Evolutionary conservation across 108 stramenopile genomes (phyloP).

Genomic region (Fistulifera solaris): DNA sequence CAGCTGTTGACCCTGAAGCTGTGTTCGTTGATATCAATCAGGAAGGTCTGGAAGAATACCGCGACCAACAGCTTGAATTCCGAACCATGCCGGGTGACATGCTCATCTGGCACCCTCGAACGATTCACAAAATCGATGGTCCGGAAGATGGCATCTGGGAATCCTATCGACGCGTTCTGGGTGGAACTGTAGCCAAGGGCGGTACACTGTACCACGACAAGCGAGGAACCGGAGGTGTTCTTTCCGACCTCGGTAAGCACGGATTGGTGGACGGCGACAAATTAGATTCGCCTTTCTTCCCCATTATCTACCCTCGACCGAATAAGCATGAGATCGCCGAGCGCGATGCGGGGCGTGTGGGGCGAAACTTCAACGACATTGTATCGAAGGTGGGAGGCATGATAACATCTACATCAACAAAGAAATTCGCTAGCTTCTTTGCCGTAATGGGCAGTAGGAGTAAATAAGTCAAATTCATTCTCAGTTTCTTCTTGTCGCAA

Average conservation of each 20-base stretch:
- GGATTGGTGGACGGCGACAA: slow-evolving; percentile 57
- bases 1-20: slow-evolving; percentile 56
- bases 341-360: slow-evolving; percentile 67
- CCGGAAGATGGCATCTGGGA: slow-evolving; percentile 84
- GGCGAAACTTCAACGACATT: slow-evolving; percentile 68
- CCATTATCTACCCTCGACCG: slow-evolving; percentile 71
- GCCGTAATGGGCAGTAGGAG: slow-evolving; percentile 66
- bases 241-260: slow-evolving; percentile 81
- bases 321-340: slow-evolving; percentile 44
- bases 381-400: slow-evolving; percentile 71
- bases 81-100: slow-evolving; percentile 85
- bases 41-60: slow-evolving; percentile 71
- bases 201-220: slow-evolving; percentile 75
- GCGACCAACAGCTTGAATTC: slow-evolving; percentile 54
- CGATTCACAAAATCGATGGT: slow-evolving; percentile 91
- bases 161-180: slow-evolving; percentile 77
- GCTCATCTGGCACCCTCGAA: slow-evolving; percentile 89
- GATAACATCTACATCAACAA: slow-evolving; percentile 74
- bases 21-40: slow-evolving; percentile 87
- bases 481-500: no score
- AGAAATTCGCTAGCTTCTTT: slow-evolving; percentile 76
- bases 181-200: slow-evolving; percentile 77
- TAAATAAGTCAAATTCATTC: neutral
- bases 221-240: slow-evolving; percentile 73
- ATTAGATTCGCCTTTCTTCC: slow-evolving; percentile 73